Evolutionary conservation across 768 basidiomycete genomes (phyloP).

Genomic region (Omphalotus guepiniiformis): DNA sequence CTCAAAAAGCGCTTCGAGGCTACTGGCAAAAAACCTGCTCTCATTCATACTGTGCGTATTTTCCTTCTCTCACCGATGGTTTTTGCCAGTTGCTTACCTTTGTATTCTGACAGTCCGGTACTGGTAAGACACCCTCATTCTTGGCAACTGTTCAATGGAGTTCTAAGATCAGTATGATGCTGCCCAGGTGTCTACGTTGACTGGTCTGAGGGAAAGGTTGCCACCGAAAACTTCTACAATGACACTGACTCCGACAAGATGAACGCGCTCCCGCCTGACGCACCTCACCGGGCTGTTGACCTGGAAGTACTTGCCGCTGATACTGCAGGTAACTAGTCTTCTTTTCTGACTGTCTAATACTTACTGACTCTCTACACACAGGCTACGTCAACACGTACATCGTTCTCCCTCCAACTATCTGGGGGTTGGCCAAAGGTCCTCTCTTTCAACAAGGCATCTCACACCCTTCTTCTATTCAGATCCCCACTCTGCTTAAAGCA

Average conservation of each 20-base stretch:
- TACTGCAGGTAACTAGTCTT: conserved; percentile 35
- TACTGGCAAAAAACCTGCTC: conserved; percentile 39
- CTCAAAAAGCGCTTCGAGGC: conserved; percentile 40
- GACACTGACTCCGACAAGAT: conserved; percentile 45
- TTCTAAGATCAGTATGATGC: neutral
- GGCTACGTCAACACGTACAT: conserved; percentile 51
- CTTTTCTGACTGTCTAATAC: too few relatives aligned
- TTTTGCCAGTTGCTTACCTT: neutral
- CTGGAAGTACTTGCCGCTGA: conserved; percentile 42
- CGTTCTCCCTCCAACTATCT: conserved; percentile 38
- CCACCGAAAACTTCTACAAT: conserved; percentile 38
- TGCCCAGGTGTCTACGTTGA: conserved; percentile 45
- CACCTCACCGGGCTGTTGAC: conserved; percentile 49
- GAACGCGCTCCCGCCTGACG: conserved; percentile 38
- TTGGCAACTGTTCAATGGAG: too few relatives aligned
- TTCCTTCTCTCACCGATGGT: neutral
- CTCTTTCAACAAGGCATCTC: conserved; percentile 18
- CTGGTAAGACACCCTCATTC: conserved; percentile 25
- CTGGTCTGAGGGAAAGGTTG: conserved; percentile 36
- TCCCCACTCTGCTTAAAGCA: conserved; percentile 16
- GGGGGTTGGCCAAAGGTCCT: conserved; percentile 16
- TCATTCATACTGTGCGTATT: conserved; percentile 59
- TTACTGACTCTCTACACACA: too few relatives aligned
- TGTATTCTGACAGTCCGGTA: conserved; percentile 38
- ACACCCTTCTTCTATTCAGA: conserved; percentile 17